phyloP scores from a whole-genome alignment of 2,329 filamentous ascomycete genomes.

The Fusarium verticillioides region DNA sequence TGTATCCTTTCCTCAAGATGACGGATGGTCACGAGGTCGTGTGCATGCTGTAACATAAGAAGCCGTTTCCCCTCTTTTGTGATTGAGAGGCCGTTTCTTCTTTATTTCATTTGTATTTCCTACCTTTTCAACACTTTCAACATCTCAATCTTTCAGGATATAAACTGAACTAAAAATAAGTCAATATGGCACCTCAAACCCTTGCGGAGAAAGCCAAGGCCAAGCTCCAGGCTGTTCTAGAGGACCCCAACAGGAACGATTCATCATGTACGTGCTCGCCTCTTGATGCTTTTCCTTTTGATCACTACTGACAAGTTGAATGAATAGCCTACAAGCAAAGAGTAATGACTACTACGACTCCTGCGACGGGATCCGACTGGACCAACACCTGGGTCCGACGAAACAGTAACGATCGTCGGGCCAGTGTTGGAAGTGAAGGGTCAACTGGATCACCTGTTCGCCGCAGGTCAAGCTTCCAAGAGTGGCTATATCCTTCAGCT shows the following conservation, averaged over 20 bases:
- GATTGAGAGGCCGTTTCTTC: not conserved
- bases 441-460: conserved; percentile 15
- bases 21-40: conserved; percentile 21
- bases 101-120: not conserved
- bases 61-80: conserved; percentile 16
- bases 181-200: conserved; percentile 27
- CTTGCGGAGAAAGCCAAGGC: conserved; percentile 33
- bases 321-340: conserved; percentile 31
- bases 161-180: not conserved
- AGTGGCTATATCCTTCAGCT: conserved; percentile 36
- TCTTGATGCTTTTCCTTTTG: accelerated
- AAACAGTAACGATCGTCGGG: conserved; percentile 29
- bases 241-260: conserved; percentile 31
- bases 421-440: conserved; percentile 29
- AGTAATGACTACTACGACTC: conserved; percentile 32
- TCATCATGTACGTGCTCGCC: not conserved
- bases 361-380: conserved; percentile 22
- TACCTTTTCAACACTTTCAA: too few relatives aligned
- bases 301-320: not conserved
- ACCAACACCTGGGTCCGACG: conserved; percentile 28
- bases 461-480: conserved; percentile 33
- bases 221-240: conserved; percentile 34
- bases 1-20: not conserved
- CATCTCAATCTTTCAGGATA: not conserved
- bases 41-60: conserved; percentile 7